Conservation (phyloP, 139 green algal species). For the Coelastrella sp. region DNA sequence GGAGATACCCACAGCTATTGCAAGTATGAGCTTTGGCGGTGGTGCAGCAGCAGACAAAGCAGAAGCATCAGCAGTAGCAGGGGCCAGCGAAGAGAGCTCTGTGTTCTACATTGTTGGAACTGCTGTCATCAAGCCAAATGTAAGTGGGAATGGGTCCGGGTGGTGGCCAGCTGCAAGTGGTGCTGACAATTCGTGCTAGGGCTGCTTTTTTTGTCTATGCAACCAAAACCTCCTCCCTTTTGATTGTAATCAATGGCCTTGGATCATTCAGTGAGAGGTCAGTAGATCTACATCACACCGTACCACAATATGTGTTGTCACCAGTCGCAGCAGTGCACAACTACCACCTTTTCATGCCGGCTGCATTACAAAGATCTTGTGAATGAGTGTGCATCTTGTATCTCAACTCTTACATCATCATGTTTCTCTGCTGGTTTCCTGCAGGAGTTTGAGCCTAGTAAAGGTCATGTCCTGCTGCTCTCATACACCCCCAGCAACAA, state of each 20-base stretch:
- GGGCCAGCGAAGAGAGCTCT: background rate
- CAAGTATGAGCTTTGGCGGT: slow-evolving; percentile 59
- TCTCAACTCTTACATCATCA: background rate
- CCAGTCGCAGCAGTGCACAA: no score
- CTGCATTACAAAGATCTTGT: no score
- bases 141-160: slow-evolving; percentile 51
- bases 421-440: slow-evolving; percentile 19
- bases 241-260: no score
- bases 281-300: no score
- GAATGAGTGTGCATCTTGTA: no score
- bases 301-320: no score
- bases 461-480: slow-evolving; percentile 71
- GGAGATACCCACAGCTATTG: slow-evolving; percentile 58
- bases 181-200: no score
- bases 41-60: slow-evolving; percentile 40
- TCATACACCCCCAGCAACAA: slow-evolving; percentile 33
- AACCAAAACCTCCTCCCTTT: no score
- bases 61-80: slow-evolving; percentile 42
- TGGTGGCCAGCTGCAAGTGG: background rate
- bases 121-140: slow-evolving; percentile 71
- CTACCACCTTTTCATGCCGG: no score
- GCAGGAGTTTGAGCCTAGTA: slow-evolving; percentile 89
- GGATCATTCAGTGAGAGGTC: no score
- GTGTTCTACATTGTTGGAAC: slow-evolving; percentile 92
- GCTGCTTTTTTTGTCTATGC: no score